A percentile compares a stretch with the other conserved stretches of the same genome.
Conservation (phyloP, 2,329 filamentous ascomycete genomes). For the Trichoderma sp. region DNA sequence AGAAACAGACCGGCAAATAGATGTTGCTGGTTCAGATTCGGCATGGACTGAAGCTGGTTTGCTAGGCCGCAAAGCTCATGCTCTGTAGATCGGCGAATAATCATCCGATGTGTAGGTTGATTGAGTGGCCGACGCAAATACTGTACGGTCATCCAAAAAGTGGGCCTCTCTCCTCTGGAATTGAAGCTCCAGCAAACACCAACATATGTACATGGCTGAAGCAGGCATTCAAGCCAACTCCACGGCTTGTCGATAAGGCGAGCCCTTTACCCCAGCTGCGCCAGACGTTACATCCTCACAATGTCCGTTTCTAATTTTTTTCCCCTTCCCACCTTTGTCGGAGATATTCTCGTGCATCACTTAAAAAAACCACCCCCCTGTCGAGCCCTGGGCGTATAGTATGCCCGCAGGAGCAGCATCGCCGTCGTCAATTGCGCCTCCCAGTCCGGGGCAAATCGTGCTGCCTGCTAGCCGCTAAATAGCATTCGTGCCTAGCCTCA, state of each 20-base stretch:
- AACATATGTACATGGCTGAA: background rate
- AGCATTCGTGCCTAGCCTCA: background rate
- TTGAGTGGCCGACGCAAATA: background rate
- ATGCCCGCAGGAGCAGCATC: background rate
- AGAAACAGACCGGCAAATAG: background rate
- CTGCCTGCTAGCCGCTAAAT: background rate
- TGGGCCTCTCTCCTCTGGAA: background rate
- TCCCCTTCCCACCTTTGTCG: background rate
- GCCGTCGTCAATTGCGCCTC: background rate
- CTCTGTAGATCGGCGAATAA: no score
- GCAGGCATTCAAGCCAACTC: background rate
- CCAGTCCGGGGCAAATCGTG: conserved; percentile 11
- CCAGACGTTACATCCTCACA: background rate
- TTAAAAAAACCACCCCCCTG: background rate
- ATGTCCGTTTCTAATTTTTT: background rate
- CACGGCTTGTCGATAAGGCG: conserved; percentile 15
- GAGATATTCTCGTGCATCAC: background rate
- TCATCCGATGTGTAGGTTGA: background rate
- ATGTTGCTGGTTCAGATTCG: background rate
- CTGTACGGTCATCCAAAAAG: background rate
- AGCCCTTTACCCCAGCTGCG: background rate
- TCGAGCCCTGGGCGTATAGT: background rate
- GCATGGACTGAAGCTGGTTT: background rate
- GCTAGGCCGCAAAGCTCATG: no score
- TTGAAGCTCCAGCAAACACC: background rate